Evolutionary conservation across 768 basidiomycete genomes (phyloP).

Genomic region (Nidularia sp.): DNA sequence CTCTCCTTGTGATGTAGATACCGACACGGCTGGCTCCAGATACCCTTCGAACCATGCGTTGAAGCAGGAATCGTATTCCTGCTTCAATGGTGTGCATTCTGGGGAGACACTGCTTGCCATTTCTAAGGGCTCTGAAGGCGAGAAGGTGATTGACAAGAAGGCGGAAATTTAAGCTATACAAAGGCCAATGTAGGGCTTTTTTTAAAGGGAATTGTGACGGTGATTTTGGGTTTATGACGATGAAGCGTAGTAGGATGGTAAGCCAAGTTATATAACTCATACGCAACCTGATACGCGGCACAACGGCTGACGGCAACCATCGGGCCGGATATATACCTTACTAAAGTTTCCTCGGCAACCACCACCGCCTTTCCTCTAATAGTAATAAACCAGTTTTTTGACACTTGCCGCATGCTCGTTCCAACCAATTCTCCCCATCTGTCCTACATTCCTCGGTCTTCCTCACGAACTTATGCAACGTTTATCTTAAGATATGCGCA

Average conservation of each 20-base stretch:
- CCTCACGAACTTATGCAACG: no score
- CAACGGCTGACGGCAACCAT: background rate
- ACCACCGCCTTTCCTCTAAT: no score
- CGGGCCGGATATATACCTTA: no score
- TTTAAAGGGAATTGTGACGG: background rate
- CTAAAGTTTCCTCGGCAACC: no score
- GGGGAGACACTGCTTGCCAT: slow-evolving; percentile 82
- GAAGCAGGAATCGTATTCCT: slow-evolving; percentile 90
- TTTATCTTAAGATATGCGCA: no score
- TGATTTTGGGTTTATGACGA: no score
- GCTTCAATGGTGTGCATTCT: slow-evolving; percentile 88
- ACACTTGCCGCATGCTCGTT: no score
- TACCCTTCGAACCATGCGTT: slow-evolving; percentile 98
- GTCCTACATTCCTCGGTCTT: no score
- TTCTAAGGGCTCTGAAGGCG: background rate
- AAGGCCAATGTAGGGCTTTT: background rate
- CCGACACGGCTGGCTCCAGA: slow-evolving; percentile 71
- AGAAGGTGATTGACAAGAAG: background rate
- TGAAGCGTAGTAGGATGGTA: no score
- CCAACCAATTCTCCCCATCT: no score
- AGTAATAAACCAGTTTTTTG: no score
- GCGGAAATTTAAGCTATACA: background rate
- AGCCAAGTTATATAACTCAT: background rate
- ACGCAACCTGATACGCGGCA: background rate
- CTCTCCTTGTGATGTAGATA: slow-evolving; percentile 31